These are phyloP conservation scores for Flaveria robusta DNA, from an alignment of 129 eudicot genomes.

Conservation along the genomic window DNA sequence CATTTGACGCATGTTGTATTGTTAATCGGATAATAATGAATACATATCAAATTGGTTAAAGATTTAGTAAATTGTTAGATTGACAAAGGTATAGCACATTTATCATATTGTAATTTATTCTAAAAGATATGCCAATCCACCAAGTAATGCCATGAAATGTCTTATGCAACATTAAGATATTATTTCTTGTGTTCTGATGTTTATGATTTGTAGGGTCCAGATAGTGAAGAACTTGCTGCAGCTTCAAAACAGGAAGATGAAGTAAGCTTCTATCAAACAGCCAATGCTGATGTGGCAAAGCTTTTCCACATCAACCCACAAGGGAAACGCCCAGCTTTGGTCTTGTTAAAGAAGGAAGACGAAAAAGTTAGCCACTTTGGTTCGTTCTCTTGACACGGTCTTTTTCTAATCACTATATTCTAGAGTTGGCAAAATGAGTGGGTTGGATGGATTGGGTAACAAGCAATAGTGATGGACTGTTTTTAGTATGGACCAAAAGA, in stretches of 20 bases:
- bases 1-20: background rate
- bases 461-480: background rate
- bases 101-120: background rate
- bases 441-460: slow-evolving; percentile 7
- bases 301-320: slow-evolving; percentile 67
- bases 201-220: slow-evolving; percentile 53
- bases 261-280: slow-evolving; percentile 74
- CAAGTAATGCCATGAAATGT: background rate
- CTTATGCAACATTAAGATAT: background rate
- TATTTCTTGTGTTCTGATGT: slow-evolving; percentile 5
- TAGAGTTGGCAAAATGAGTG: background rate
- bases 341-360: slow-evolving; percentile 70
- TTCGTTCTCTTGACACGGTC: slow-evolving; percentile 36
- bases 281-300: slow-evolving; percentile 67
- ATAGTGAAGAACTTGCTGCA: slow-evolving; percentile 69
- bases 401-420: background rate
- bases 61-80: background rate
- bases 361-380: slow-evolving; percentile 66
- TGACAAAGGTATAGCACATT: background rate
- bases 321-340: slow-evolving; percentile 69
- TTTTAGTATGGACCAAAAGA: background rate
- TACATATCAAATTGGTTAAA: background rate
- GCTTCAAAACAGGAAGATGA: slow-evolving; percentile 79
- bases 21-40: background rate
- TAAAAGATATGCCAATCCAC: background rate